Evolutionary conservation across 805 yeast genomes (phyloP).

Genomic region (Lipomyces sp.): DNA sequence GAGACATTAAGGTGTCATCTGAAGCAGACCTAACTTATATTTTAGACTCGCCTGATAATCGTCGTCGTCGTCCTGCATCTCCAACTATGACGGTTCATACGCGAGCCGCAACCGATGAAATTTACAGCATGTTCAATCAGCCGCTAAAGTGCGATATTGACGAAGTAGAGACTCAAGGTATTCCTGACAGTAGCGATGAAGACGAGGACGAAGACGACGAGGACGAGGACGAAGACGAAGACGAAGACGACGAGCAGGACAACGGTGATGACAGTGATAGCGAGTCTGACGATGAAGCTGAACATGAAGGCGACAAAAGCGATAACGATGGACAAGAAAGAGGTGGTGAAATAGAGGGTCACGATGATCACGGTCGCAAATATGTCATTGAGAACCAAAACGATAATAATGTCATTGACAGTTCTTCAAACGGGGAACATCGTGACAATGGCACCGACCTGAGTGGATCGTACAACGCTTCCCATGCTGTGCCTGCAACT

Average conservation of each 20-base stretch:
- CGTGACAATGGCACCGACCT: neutral
- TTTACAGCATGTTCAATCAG: conserved; percentile 73
- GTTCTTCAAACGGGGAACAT: neutral
- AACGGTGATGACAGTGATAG: conserved; percentile 24
- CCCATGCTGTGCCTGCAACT: conserved; percentile 27
- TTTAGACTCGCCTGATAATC: conserved; percentile 39
- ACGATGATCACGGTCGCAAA: neutral
- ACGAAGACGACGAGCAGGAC: conserved; percentile 28
- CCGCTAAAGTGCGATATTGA: conserved; percentile 46
- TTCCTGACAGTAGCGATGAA: conserved; percentile 31
- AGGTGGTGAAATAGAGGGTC: neutral
- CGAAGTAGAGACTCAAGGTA: conserved; percentile 18
- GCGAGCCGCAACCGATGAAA: conserved; percentile 73
- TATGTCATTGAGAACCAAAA: neutral
- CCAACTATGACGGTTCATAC: conserved; percentile 83
- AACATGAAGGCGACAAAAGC: conserved; percentile 13
- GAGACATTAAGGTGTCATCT: conserved; percentile 28
- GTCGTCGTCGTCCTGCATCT: conserved; percentile 52
- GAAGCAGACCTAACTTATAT: neutral
- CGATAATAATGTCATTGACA: neutral
- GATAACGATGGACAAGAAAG: conserved; percentile 14
- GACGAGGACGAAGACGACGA: conserved; percentile 40
- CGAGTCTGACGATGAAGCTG: conserved; percentile 17
- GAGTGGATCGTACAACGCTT: neutral
- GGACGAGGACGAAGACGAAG: conserved; percentile 36